Evolutionary conservation across 164 flowering plant species (phyloP).

Genomic region (grape (Vitis vinifera)): ASM3070453v1 NC_081822.1:36198001-36198500

Average conservation of each 20-base stretch:
- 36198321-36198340: no score
- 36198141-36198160: constrained; percentile 60
- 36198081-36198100: constrained; percentile 89
- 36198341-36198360: no score
- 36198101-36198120: constrained; percentile 95
- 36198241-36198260: constrained; percentile 90
- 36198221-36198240: constrained; percentile 79
- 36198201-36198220: constrained; percentile 29
- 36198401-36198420: no score
- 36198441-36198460: no score
- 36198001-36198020: constrained; percentile 88
- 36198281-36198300: constrained; percentile 20
- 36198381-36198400: no score
- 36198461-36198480: no score
- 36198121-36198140: constrained; percentile 90
- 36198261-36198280: constrained; percentile 78
- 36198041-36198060: constrained; percentile 83
- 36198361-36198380: no score
- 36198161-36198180: constrained; percentile 41
- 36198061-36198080: constrained; percentile 51
- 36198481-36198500: no score
- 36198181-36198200: constrained; percentile 43
- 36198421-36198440: no score
- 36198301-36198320: no score
- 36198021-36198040: constrained; percentile 92